Evolutionary conservation across 2,329 filamentous ascomycete genomes (phyloP).

Genomic region (Aaosphaeria pasadenensis): DNA sequence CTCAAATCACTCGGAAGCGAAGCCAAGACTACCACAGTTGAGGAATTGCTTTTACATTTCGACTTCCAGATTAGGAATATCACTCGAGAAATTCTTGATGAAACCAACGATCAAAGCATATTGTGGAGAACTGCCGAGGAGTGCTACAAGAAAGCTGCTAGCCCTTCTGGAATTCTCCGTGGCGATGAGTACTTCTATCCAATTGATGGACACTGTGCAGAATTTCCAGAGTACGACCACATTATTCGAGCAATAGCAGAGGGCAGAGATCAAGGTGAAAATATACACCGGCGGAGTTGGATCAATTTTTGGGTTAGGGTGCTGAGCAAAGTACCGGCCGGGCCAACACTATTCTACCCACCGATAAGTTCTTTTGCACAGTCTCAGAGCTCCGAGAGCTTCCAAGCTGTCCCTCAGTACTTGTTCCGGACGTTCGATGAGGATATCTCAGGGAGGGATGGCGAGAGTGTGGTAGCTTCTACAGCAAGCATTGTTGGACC

Average conservation of each 20-base stretch:
- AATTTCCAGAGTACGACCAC: not conserved
- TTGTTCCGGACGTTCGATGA: conserved; percentile 14
- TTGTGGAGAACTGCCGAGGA: no score
- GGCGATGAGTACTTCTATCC: no score
- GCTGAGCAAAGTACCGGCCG: not conserved
- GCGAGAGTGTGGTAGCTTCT: conserved; percentile 12
- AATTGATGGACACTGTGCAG: no score
- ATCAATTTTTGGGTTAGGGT: not conserved
- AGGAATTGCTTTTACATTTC: not conserved
- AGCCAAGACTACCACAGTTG: not conserved
- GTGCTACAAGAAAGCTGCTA: no score
- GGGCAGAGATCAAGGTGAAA: not conserved
- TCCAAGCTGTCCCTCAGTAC: conserved; percentile 7
- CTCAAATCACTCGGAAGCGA: not conserved
- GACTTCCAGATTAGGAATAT: not conserved
- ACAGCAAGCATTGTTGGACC: conserved; percentile 5
- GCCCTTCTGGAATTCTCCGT: no score
- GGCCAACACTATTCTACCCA: conserved; percentile 8
- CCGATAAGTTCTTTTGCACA: not conserved
- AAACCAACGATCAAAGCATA: not conserved
- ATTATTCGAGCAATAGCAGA: not conserved
- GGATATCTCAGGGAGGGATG: conserved; percentile 10
- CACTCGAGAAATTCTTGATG: not conserved
- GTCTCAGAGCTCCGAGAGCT: not conserved
- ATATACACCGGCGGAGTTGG: not conserved